Evolutionary conservation across 2,329 filamentous ascomycete genomes (phyloP), one percentile per base, ranked within the genome.

Genomic region (Exophiala sideris): DNA sequence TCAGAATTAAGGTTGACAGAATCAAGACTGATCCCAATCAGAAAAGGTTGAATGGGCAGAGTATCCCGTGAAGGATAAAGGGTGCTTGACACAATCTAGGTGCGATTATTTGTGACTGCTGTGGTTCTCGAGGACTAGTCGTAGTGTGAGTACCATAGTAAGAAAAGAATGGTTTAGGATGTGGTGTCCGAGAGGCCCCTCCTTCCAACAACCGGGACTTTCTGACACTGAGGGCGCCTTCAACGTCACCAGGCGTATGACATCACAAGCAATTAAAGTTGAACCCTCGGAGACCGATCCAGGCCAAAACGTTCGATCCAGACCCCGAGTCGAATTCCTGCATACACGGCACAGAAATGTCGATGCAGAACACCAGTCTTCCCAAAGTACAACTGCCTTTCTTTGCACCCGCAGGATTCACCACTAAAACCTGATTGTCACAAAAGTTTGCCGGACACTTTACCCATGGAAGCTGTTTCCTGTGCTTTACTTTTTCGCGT

Each of bases 291-390:
- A 45, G 11, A 12, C 40, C 52, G 52, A 55, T 55, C 47, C 52
- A 55, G 47, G 21, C 47, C 52, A 50, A 54, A 24, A 45, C 42
- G 10, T 32, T 50, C 52, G 52, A 55, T 55, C 44, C 24, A 39
- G 18, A 32, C 18, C 40, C 38, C 38, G 39, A 40, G 35, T 49
- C 24, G 41, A 44, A 12, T 21, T 20, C n/a, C 24, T 24, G 12
- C 40, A 44, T 20, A n/a, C 41, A 16, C 20, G 41, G 41, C 41
- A n/a, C 20, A 24, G 24, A 29, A 29, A 29, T 39, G 36, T 18
- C 36, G 10, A 14, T 4, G 36, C 36, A 39, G 36, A 14, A 10
- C 6, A 39, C 7, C 24, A 29, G 24, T 29, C 7, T 3, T 29
- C 7, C 24, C 24, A 29, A 29, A 29, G 24, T 8, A 29, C 24